Percentiles rank a stretch among this genome's conserved stretches.
Conservation (phyloP, 768 basidiomycete species). For the Psilocybe sp. region DNA sequence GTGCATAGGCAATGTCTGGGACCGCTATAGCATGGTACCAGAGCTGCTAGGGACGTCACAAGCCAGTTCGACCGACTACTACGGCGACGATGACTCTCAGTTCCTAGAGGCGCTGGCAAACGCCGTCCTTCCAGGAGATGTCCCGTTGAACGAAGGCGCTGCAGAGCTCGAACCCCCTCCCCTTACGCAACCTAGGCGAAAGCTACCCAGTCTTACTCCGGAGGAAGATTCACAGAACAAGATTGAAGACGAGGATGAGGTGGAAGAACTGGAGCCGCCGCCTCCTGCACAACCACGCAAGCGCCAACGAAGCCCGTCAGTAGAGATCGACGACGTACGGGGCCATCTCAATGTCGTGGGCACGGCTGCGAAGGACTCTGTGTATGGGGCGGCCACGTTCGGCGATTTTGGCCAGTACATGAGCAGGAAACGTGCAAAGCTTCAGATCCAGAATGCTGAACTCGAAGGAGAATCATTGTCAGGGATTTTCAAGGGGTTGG, state of each 20-base stretch:
- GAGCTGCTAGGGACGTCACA: conserved; percentile 20
- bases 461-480: conserved; percentile 15
- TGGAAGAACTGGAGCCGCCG: conserved; percentile 31
- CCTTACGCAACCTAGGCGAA: background rate
- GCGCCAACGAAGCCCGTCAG: conserved; percentile 26
- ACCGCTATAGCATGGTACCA: conserved; percentile 8
- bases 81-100: conserved; percentile 50
- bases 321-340: conserved; percentile 16
- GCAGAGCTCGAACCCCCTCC: conserved; percentile 1
- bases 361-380: conserved; percentile 27
- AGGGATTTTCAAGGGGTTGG: conserved; percentile 67
- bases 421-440: conserved; percentile 84
- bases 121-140: conserved; percentile 47
- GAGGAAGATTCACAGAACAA: conserved; percentile 7
- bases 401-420: conserved; percentile 89
- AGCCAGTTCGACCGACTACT: conserved; percentile 52
- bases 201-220: background rate
- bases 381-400: conserved; percentile 78
- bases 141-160: conserved; percentile 13
- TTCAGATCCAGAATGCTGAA: conserved; percentile 74
- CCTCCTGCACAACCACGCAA: conserved; percentile 42
- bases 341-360: background rate
- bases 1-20: background rate
- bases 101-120: conserved; percentile 48
- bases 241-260: conserved; percentile 6